Evolutionary conservation across 2,329 filamentous ascomycete genomes (phyloP), one percentile per base, ranked within the genome.

Genomic region (Gaeumannomyces sp.): DNA sequence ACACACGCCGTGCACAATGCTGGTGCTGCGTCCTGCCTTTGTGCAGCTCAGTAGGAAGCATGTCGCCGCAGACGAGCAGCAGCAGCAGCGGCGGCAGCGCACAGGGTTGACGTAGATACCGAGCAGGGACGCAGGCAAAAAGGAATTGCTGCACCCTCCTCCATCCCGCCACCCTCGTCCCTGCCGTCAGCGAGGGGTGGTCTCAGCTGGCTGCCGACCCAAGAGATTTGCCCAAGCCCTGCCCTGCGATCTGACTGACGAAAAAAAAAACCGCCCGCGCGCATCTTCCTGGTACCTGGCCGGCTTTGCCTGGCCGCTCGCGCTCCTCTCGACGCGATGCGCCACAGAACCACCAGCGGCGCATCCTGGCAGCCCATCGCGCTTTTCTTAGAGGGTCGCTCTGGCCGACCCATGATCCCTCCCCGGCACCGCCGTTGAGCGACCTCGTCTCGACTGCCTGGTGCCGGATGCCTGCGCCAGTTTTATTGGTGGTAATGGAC

Each of bases 301-400:
- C 38, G 13, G 3, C 3, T 22, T 22, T n/a, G 70, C 73, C 73
- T 72, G 75, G 73, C 76, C 74, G 77, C 75, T 75, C 76, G 76
- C 77, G 76, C 45, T 14, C 45, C 45, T 14, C 14, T 53, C 5
- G 3, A 25, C 45, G 71, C 76, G 71, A 72, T 72, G 74, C 72
- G 67, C 71, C 63, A 62, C 27, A 56, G 8, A 61, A 35, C 60
- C 58, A 58, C 31, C 60, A 33, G 45, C 61, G 50, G 35, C 61
- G 57, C 38, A 29, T 29, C 59, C 59, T 64, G 31, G 27, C 25
- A 25, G 25, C 35, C 25, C 59, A 22, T 29, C 31, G 35, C 33
- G 16, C 56, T n/a, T 25, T 28, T 35, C 29, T 4, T 2, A 27
- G n/a, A n/a, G 33, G 35, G 50, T 45, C 53, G 62, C 45, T 53